Conservation (phyloP, 148 eudicot species). For the Arctostaphylos glauca region DNA sequence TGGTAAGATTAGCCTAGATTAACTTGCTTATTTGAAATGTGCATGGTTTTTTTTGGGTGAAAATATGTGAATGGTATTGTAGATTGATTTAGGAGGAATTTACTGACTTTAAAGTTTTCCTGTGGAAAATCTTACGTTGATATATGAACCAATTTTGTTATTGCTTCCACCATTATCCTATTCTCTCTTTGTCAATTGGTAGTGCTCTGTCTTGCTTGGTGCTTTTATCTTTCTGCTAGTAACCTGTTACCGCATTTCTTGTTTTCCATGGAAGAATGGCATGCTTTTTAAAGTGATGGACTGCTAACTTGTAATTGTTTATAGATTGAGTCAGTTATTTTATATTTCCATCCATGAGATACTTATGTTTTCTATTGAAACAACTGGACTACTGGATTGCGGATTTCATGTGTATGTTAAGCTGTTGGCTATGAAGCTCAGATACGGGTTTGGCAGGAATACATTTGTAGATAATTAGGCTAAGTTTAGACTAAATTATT, state of each 20-base stretch:
- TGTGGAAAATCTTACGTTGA: background rate
- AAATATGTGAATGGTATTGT: background rate
- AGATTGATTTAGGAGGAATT: background rate
- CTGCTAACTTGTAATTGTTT: background rate
- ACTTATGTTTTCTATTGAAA: background rate
- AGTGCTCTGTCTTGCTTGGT: background rate
- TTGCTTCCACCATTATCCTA: background rate
- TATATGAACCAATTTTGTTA: background rate
- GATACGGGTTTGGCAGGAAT: too few species aligned
- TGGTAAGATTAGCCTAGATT: background rate
- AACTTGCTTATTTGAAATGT: background rate
- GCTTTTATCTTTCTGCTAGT: background rate
- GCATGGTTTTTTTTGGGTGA: background rate
- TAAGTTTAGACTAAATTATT: too few species aligned
- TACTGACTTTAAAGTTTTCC: background rate
- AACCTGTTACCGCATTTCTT: background rate
- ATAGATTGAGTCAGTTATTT: background rate
- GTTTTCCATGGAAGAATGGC: background rate
- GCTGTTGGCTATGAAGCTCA: background rate
- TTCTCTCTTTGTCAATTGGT: background rate
- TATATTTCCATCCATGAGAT: background rate
- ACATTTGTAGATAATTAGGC: too few species aligned
- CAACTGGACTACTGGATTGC: background rate
- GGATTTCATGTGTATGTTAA: background rate
- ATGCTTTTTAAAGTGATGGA: background rate